phyloP scores from a whole-genome alignment of 108 stramenopile genomes.

The Skeletonema potamos region DNA sequence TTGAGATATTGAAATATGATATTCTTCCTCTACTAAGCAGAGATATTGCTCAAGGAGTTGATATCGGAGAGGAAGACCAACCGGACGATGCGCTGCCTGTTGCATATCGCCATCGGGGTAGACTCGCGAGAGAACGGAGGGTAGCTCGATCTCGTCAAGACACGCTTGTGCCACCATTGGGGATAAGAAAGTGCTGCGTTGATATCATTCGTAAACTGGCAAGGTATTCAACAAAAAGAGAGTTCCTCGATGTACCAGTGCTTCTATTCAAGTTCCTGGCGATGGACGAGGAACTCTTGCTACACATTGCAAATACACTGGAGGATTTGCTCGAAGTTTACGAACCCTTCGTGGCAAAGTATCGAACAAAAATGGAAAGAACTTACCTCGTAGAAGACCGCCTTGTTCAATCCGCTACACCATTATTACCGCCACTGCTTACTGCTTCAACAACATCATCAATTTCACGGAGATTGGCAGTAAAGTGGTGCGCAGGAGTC shows the following conservation, averaged over 20 bases:
- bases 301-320: neutral
- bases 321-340: neutral
- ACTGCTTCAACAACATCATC: neutral
- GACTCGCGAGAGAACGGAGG: neutral
- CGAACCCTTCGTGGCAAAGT: neutral
- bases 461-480: neutral
- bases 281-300: neutral
- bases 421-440: neutral
- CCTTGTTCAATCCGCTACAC: neutral
- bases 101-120: neutral
- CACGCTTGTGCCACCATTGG: neutral
- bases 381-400: neutral
- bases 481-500: neutral
- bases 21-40: neutral
- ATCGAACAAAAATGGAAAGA: neutral
- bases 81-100: neutral
- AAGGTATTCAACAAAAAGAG: neutral
- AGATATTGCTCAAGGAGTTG: neutral
- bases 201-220: neutral
- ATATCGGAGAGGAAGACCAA: neutral
- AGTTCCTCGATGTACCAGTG: neutral
- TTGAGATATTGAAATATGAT: neutral
- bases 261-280: neutral
- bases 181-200: neutral
- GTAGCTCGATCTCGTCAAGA: neutral